Evolutionary conservation across 257 asterid species (phyloP).

Genomic region (Avicennia marina): DNA sequence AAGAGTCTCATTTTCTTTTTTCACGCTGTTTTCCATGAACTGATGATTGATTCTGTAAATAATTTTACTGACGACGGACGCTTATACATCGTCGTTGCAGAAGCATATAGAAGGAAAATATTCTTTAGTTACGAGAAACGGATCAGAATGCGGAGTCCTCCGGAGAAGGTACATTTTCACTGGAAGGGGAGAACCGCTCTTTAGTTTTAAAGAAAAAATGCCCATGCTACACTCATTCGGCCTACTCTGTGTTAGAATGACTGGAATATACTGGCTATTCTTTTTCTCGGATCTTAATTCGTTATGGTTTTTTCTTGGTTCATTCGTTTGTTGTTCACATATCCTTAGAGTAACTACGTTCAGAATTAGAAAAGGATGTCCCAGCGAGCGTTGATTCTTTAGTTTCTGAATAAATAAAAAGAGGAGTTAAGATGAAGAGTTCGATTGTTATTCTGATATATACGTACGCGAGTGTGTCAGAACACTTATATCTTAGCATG

Average conservation of each 20-base stretch:
- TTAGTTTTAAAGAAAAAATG: conserved; percentile 1
- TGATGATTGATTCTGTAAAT: not conserved
- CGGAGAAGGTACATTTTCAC: conserved; percentile 67
- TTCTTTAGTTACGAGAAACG: conserved; percentile 91
- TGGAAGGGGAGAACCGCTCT: not conserved
- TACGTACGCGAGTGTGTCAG: too few species aligned
- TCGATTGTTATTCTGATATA: not conserved
- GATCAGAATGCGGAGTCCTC: conserved; percentile 90
- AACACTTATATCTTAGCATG: not conserved
- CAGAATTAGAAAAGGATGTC: not conserved
- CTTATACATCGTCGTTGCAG: conserved; percentile 28
- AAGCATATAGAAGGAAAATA: conserved; percentile 66
- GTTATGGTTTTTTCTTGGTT: conserved; percentile 11
- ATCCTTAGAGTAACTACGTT: not conserved
- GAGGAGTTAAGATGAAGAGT: not conserved
- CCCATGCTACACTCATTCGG: not conserved
- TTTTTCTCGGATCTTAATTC: not conserved
- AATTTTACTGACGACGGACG: not conserved
- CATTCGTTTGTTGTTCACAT: conserved; percentile 10
- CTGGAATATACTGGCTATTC: not conserved
- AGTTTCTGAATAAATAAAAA: not conserved
- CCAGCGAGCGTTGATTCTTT: not conserved
- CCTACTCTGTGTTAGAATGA: conserved; percentile 12
- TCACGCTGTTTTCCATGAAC: not conserved
- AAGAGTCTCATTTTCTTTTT: not conserved